Base-by-base conservation (phyloP, 1,139 yeast genomes). In the Wickerhamomyces sp. region DNA sequence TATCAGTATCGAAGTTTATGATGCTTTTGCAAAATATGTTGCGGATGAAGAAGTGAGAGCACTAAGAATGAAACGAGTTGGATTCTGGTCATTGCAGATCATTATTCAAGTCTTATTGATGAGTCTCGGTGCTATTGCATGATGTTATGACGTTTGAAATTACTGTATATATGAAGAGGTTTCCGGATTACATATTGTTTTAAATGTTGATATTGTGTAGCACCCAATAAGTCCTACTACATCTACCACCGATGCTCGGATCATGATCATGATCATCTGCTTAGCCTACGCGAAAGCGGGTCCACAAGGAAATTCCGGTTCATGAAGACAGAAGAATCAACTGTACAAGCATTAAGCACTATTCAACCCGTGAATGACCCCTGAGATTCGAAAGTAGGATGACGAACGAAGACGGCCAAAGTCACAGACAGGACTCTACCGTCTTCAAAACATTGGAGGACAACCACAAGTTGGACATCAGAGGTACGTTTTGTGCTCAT, bases 11-110 rank as follows among this genome's bases (percentile, higher is more conserved):
- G 95, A 88, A 56, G 95, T 91, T 3, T 91, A 91, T 63, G 93
- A 89, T 56, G 91, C 93, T 35, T 90, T 93, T 65, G 96, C 83
- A 4, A 78, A 83, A 44, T 91, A 90, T 58, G 95, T 89, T 29
- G 85, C 85, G 14, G 94, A 93, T 62, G 97, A 93, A 54, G 87
- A 88, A 56, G 81, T 82, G 30, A 70, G 94, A 42, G 71, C 81
- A 13, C 70, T 82, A 31, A 67, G 98, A 46, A 73, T 91, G 74
- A 78, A 78, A 55, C 85, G 90, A 60, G 90, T 93, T 10, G 95
- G 95, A 1, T 88, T 93, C 62, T 93, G 99, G 99, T 81, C 96
- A 1, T 65, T 89, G 39, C 99, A 93, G 63, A 71, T 90, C 46
- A 68, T 93, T 15, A 74, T 93, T 32, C 99, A 93, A 63, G 69